phyloP scores from a whole-genome alignment of 805 yeast genomes.

The Metschnikowia bowlesiae region DNA sequence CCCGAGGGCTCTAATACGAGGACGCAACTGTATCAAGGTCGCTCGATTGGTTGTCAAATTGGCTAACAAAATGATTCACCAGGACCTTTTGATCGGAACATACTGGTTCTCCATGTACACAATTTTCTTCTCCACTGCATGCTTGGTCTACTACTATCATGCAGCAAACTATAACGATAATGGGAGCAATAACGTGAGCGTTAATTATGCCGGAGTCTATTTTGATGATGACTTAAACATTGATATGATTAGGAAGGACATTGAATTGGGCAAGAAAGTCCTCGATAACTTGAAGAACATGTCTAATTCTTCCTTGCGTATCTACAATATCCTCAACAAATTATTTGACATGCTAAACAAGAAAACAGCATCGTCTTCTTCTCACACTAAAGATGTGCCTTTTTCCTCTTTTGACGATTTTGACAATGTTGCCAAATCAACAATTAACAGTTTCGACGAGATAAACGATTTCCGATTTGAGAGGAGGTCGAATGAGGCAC shows the following conservation, averaged over 20 bases:
- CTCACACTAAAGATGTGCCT: constrained; percentile 15
- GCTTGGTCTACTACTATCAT: constrained; percentile 76
- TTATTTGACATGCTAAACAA: constrained; percentile 74
- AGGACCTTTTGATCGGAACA: constrained; percentile 70
- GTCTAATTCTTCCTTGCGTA: constrained; percentile 74
- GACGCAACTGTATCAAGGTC: constrained; percentile 77
- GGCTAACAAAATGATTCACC: constrained; percentile 74
- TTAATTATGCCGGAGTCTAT: constrained; percentile 41
- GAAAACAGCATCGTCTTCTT: constrained; percentile 51
- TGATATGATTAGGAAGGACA: constrained; percentile 63
- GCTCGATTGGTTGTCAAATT: constrained; percentile 77
- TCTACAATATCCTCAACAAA: constrained; percentile 75
- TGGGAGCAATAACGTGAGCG: constrained; percentile 23
- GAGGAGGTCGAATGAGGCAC: background rate
- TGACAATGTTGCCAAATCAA: constrained; percentile 20
- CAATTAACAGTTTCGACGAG: constrained; percentile 26
- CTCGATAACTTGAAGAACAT: constrained; percentile 66
- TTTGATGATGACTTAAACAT: constrained; percentile 44
- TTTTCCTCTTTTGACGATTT: constrained; percentile 9
- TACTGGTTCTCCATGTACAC: constrained; percentile 92
- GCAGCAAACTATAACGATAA: constrained; percentile 34
- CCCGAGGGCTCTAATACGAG: constrained; percentile 63
- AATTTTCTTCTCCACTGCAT: constrained; percentile 82
- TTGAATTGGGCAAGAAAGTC: constrained; percentile 75
- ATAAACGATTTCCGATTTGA: constrained; percentile 21